Evolutionary conservation across 202 grass and related monocot species (phyloP).

Genomic region (Panicum hallii): DNA sequence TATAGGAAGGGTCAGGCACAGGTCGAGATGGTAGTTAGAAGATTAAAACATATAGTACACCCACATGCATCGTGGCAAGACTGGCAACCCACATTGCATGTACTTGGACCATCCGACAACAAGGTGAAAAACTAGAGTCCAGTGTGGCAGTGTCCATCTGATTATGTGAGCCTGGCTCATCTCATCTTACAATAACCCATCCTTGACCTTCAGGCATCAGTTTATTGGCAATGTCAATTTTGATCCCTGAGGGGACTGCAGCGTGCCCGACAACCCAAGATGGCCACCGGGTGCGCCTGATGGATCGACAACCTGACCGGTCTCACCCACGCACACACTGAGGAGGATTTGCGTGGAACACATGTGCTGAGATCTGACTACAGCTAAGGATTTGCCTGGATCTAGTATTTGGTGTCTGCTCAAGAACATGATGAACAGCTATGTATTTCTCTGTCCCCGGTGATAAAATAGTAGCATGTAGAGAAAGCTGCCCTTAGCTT

Average conservation of each 20-base stretch:
- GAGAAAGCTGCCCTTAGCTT: background rate
- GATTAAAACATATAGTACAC: constrained; percentile 9
- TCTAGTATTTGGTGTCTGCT: constrained; percentile 21
- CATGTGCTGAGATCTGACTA: constrained; percentile 50
- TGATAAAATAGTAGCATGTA: background rate
- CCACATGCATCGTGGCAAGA: constrained; percentile 46
- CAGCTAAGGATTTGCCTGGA: constrained; percentile 49
- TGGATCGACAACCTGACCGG: constrained; percentile 18
- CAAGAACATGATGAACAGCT: constrained; percentile 28
- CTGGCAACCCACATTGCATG: constrained; percentile 43
- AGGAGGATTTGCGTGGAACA: constrained; percentile 24
- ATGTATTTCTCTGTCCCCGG: constrained; percentile 38
- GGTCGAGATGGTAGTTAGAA: constrained; percentile 18
- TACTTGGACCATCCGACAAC: constrained; percentile 20
- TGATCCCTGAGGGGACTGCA: background rate
- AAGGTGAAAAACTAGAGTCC: constrained; percentile 2
- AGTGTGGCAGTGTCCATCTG: constrained; percentile 21
- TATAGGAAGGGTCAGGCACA: constrained; percentile 35
- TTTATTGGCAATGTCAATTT: constrained; percentile 22
- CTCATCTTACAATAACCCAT: constrained; percentile 20
- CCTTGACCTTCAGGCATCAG: background rate
- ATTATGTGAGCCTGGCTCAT: constrained; percentile 22
- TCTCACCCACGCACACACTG: background rate
- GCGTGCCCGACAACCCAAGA: constrained; percentile 24
- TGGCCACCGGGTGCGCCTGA: constrained; percentile 24